These are phyloP conservation scores for Gastrolobium villosum DNA, from an alignment of 306 rosid genomes.

Conservation along the genomic window DNA sequence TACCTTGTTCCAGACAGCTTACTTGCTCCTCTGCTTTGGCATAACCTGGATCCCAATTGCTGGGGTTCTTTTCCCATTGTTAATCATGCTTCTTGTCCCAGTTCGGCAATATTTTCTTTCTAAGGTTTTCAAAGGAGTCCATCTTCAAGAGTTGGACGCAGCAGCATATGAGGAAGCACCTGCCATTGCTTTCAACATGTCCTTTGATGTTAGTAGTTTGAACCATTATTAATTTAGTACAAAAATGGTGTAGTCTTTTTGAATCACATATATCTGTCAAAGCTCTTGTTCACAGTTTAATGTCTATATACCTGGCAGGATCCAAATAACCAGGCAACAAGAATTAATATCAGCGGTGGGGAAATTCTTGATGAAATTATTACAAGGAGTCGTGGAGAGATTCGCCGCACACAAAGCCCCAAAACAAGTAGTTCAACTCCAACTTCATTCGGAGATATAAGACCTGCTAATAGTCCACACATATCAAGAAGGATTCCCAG, in stretches of 20 bases:
- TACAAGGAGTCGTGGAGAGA: constrained; percentile 94
- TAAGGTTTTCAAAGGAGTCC: constrained; percentile 80
- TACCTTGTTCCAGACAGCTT: constrained; percentile 88
- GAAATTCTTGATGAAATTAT: constrained; percentile 91
- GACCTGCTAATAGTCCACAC: constrained; percentile 68
- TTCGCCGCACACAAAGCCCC: constrained; percentile 77
- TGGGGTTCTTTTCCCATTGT: constrained; percentile 90
- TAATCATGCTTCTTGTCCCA: constrained; percentile 99
- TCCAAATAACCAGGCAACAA: constrained; percentile 64
- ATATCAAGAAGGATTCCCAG: constrained; percentile 52
- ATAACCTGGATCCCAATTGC: constrained; percentile 97
- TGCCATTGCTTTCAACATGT: constrained; percentile 77
- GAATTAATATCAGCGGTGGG: constrained; percentile 60
- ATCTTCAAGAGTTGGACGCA: constrained; percentile 94
- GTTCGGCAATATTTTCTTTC: constrained; percentile 89
- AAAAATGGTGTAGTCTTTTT: not conserved
- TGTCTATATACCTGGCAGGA: constrained; percentile 55
- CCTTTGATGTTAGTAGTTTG: constrained; percentile 73
- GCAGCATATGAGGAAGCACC: constrained; percentile 93
- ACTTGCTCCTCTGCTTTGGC: constrained; percentile 92
- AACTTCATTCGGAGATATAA: constrained; percentile 60
- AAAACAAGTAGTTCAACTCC: constrained; percentile 81
- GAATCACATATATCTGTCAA: constrained; percentile 7
- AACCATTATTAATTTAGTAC: not conserved
- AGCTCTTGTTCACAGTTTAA: constrained; percentile 32